Evolutionary conservation across 2,329 filamentous ascomycete genomes (phyloP), one percentile per base, ranked within the genome.

Genomic region (Neofusicoccum ribis): DNA sequence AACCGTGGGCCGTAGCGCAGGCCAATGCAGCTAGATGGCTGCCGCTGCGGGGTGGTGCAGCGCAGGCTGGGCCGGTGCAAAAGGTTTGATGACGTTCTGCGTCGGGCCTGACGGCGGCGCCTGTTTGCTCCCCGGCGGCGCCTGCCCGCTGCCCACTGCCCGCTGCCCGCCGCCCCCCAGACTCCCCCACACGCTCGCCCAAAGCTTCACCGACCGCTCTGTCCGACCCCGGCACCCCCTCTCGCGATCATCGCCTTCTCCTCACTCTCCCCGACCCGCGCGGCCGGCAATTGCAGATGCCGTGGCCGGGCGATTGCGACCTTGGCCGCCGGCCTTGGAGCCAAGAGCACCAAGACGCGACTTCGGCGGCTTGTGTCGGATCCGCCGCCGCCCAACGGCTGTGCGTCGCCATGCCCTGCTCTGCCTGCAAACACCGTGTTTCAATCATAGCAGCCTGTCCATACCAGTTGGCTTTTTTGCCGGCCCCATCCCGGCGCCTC

Each of bases 261-360:
- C 23, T 46, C 43, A n/a, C 31, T 36, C 15, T 15, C 5, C 20
- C n/a, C 54, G 15, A 15, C 23, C 27, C 15, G 11, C 3, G 17
- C n/a, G 31, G 27, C 54, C 54, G 54, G n/a, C 56, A 46, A 12
- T 36, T 20, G 41, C 9, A 15, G 54, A 20, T 8, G n/a, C 50
- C 14, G 50, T 12, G 5, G 31, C 34, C 50, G 50, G 31, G 15
- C 31, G 34, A 6, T 15, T n/a, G 34, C 8, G 15, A 20, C 11
- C 8, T 39, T 15, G n/a, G 20, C 9, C 51, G 27, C 0, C 8
- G 8, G 27, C 27, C 27, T 31, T 7, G 5, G 27, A 37, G 56
- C 56, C 56, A 60, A 60, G 39, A 58, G 27, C 15, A 58, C 54
- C 54, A 58, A 58, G 54, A 27, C 54, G 54, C 54, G 39, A 43